phyloP scores from a whole-genome alignment of 2,329 filamentous ascomycete genomes.

The Beauveria varroae region DNA sequence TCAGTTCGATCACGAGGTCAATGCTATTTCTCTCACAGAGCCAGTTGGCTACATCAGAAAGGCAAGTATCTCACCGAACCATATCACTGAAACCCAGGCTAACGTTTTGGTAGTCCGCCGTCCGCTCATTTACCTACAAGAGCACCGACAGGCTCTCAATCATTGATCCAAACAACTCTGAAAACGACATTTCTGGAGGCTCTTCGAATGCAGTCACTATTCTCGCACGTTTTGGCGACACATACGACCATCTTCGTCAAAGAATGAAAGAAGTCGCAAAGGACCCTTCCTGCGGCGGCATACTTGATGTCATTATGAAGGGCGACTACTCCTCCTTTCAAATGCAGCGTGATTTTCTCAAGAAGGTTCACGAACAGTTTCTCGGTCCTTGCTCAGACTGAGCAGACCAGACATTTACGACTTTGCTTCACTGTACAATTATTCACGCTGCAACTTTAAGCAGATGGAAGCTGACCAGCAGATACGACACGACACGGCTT shows the following conservation, averaged over 20 bases:
- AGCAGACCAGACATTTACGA: slow-evolving; percentile 2
- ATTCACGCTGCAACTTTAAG: neutral
- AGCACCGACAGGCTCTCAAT: slow-evolving; percentile 69
- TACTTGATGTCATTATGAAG: slow-evolving; percentile 65
- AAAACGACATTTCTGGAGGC: slow-evolving; percentile 87
- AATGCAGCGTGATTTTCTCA: slow-evolving; percentile 58
- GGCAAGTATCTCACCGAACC: slow-evolving; percentile 37
- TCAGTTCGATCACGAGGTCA: slow-evolving; percentile 60
- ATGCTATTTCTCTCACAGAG: slow-evolving; percentile 69
- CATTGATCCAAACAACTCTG: slow-evolving; percentile 78
- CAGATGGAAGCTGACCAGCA: neutral
- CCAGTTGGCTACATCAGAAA: slow-evolving; percentile 67
- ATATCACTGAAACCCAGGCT: neutral
- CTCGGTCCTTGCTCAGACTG: slow-evolving; percentile 27
- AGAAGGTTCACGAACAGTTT: slow-evolving; percentile 39
- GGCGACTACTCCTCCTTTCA: slow-evolving; percentile 74
- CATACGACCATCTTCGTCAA: slow-evolving; percentile 48
- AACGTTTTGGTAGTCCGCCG: slow-evolving; percentile 30
- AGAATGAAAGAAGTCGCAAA: slow-evolving; percentile 47
- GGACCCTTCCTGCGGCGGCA: slow-evolving; percentile 24
- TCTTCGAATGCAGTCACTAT: slow-evolving; percentile 65
- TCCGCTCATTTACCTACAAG: slow-evolving; percentile 44
- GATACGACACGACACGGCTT: neutral
- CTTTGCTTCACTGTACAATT: neutral
- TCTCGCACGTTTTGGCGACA: slow-evolving; percentile 60